These are phyloP conservation scores for Fusarium gaditjirri DNA, from an alignment of 2,329 filamentous ascomycete genomes.

Conservation along the genomic window DNA sequence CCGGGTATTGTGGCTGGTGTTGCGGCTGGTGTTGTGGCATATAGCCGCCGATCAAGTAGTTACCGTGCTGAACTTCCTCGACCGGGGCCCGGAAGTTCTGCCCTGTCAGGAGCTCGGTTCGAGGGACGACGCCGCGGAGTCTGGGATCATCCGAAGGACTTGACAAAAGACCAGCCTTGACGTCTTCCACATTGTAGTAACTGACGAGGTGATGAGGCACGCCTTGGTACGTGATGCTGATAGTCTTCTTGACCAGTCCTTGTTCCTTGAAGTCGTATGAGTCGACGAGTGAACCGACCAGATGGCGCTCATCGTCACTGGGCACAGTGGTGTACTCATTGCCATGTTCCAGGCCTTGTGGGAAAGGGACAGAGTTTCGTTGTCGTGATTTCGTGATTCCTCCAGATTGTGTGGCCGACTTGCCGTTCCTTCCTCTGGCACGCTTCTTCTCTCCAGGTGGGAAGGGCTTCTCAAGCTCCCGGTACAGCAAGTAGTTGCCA, in stretches of 20 bases:
- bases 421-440: constrained; percentile 75
- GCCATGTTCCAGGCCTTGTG: constrained; percentile 20
- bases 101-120: constrained; percentile 66
- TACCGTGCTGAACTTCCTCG: constrained; percentile 48
- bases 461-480: constrained; percentile 81
- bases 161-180: constrained; percentile 68
- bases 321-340: constrained; percentile 18
- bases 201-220: constrained; percentile 87
- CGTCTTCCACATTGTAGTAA: constrained; percentile 87
- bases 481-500: constrained; percentile 86
- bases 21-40: background rate
- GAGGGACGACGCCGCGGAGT: constrained; percentile 59
- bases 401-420: constrained; percentile 47
- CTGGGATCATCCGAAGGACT: constrained; percentile 64
- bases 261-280: constrained; percentile 87
- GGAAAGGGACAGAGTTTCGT: constrained; percentile 33
- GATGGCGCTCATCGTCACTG: constrained; percentile 50
- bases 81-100: constrained; percentile 75
- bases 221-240: constrained; percentile 79
- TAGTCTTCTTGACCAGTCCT: constrained; percentile 92
- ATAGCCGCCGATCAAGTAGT: background rate
- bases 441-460: constrained; percentile 87
- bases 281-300: constrained; percentile 88
- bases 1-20: background rate
- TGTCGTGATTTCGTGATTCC: constrained; percentile 49